Evolutionary conservation across 2,329 filamentous ascomycete species (phyloP).

Genomic region (Diaporthe citrichinensis): DNA sequence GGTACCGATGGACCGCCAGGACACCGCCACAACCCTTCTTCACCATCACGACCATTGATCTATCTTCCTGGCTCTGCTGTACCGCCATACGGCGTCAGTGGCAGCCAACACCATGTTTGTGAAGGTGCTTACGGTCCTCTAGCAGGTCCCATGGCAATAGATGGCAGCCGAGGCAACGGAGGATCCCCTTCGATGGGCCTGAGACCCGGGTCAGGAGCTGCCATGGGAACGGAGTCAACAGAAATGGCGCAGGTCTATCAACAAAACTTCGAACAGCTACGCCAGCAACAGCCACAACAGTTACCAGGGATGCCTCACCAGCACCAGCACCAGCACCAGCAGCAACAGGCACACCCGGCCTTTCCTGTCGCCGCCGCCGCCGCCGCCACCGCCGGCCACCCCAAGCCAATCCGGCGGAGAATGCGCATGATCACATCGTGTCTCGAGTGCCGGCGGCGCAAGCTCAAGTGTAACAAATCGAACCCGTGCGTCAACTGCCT

Average conservation of each 20-base stretch:
- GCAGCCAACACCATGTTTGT: not conserved
- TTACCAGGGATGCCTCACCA: slow-evolving; percentile 9
- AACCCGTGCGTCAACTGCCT: slow-evolving; percentile 79
- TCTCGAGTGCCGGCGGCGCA: slow-evolving; percentile 79
- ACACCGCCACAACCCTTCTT: slow-evolving; percentile 9
- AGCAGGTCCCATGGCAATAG: slow-evolving; percentile 7
- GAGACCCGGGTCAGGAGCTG: not conserved
- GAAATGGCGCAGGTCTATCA: slow-evolving; percentile 9
- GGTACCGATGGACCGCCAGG: slow-evolving; percentile 19
- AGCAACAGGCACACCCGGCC: slow-evolving; percentile 5
- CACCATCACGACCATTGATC: slow-evolving; percentile 15
- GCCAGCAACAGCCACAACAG: not conserved
- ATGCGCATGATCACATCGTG: slow-evolving; percentile 79
- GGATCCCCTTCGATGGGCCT: slow-evolving; percentile 2
- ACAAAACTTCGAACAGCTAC: slow-evolving; percentile 5
- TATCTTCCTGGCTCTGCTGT: not conserved
- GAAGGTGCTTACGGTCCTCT: slow-evolving; percentile 12
- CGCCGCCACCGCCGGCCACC: slow-evolving; percentile 9
- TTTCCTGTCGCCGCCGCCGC: slow-evolving; percentile 19
- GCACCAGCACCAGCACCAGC: slow-evolving; percentile 28
- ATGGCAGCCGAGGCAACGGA: slow-evolving; percentile 3
- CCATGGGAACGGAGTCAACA: not conserved
- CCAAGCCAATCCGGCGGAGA: slow-evolving; percentile 67
- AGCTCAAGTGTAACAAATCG: slow-evolving; percentile 83
- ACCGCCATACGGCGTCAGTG: not conserved